Base-by-base conservation (phyloP, 2,329 filamentous ascomycete genomes). In the Aschersonia sp. region DNA sequence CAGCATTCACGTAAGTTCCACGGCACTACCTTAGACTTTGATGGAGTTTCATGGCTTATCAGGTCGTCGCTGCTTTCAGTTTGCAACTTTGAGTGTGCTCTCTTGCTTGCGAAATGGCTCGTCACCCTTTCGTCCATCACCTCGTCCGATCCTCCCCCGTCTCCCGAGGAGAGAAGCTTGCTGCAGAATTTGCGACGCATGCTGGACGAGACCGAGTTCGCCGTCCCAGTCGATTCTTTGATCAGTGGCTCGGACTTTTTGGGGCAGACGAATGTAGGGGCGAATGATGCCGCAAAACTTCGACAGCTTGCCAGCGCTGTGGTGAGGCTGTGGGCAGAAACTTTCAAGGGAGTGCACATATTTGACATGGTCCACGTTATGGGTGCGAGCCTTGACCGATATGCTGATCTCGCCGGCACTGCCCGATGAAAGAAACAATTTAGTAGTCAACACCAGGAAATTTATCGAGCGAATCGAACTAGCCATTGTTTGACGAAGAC, bases 181-280 rank as follows among this genome's bases (percentile, higher is more conserved):
- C 63, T 80, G 32, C 71, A 76, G 46, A 78, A 71, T 57, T 65
- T 80, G 22, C 68, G 74, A 12, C 69, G 71, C 30, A 76, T 80
- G 68, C 63, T 81, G 9, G 74, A 79, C 53, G 77, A 81, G 59
- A 79, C 76, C 0, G 76, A 79, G 54, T 79, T 79, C 52, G 75
- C 76, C 6, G 74, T 79, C 4, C 74, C 76, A 1, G 71, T 78
- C 42, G 76, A 79, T 45, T 73, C 75, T 4, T 76, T 73, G 3
- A 63, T 78, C 12, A 65, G 69, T 0, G 69, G 65, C 5, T 61
- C 60, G 14, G 60, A 60, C 12, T 58, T 60, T 6, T 47, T 52
- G 58, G 66, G 54, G 52, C 66, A 52, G 58, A 63, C 65, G 51
- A 72, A 75, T 44, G 60, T 68, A 41, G 64, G 64, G 22, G 62